phyloP scores from a whole-genome alignment of 306 rosid genomes.

The Glycine soja region DNA sequence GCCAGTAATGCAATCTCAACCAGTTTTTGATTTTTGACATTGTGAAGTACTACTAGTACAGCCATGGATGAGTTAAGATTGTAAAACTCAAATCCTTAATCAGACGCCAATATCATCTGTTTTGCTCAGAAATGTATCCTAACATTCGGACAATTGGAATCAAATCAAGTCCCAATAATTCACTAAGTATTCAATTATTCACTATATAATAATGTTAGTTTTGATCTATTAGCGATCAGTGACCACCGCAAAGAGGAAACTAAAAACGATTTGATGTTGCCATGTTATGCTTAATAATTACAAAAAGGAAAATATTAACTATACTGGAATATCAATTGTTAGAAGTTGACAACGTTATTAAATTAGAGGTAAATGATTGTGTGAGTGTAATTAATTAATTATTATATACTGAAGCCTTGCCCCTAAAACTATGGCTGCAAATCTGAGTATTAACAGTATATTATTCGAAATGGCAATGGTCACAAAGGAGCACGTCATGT shows the following conservation, averaged over 20 bases:
- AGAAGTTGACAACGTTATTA: conserved; percentile 61
- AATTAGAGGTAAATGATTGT: neutral
- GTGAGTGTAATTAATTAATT: neutral
- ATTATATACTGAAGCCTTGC: conserved; percentile 43
- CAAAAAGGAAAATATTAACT: conserved; percentile 5
- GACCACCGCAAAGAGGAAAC: conserved; percentile 35
- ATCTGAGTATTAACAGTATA: conserved; percentile 41
- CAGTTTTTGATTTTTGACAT: conserved; percentile 48
- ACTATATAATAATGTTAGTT: conserved; percentile 49
- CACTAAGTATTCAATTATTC: conserved; percentile 42
- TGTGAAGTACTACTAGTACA: conserved; percentile 68
- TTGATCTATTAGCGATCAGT: conserved; percentile 43
- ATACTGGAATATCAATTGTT: conserved; percentile 36
- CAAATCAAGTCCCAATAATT: conserved; percentile 44
- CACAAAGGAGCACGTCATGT: conserved; percentile 54
- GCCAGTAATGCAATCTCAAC: conserved; percentile 51
- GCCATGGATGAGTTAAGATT: conserved; percentile 51
- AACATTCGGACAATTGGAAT: conserved; percentile 73
- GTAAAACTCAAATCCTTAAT: conserved; percentile 43
- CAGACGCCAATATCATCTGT: conserved; percentile 35
- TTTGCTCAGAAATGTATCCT: conserved; percentile 57
- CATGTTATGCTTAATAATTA: conserved; percentile 44
- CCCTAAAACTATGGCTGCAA: conserved; percentile 67
- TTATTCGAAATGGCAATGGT: conserved; percentile 17
- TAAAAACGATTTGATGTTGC: conserved; percentile 17